Base-by-base conservation (phyloP, 2,329 filamentous ascomycete species). In the Claviceps africana region DNA sequence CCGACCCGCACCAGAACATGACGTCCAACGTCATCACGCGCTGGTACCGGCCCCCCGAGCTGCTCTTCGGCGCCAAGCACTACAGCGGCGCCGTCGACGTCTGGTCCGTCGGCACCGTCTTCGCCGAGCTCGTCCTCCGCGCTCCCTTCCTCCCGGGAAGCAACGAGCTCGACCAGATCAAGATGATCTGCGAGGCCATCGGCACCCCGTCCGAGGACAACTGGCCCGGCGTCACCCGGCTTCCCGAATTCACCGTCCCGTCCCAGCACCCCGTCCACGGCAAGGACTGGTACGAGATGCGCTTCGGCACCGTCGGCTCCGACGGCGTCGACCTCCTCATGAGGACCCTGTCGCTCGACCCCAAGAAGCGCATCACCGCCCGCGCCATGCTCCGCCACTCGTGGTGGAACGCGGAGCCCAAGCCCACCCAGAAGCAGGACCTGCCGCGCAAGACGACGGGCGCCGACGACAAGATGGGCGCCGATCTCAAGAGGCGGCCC, bases 11-110 rank as follows among this genome's bases (percentile, higher is more conserved):
- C 62, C 75, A 81, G 52, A 77, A 78, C 59, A 98, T 98, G 93
- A 96, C 91, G 1, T 82, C 83, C 62, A 89, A 93, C 62, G 91
- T 96, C 57, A 95, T 98, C 66, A 98, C 93, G 19, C 82, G 89
- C 57, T 98, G 93, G 89, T 98, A 97, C 72, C 80, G 91, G 1
- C 90, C 93, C 0, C 90, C 90, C 0, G 93, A 98, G 73, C 78
- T 98, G 22, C 82, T 97, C 57, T 96, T 91, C 64, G 89, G 90
- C 54, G 88, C 89, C 2, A 79, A 82, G 53, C 87, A 93, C 70
- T 98, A 98, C 71, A 83, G 83, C 44, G 89, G 89, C 25, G 86
- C 85, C 7, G 93, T 96, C 21, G 93, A 98, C 65, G 76, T 98
- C 54, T 98, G 93, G 91, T 90, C 85, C 47, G 86, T 95, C 52